Evolutionary conservation across 441 rosid genomes (phyloP).

Genomic region (Bruguiera hainesii): DNA sequence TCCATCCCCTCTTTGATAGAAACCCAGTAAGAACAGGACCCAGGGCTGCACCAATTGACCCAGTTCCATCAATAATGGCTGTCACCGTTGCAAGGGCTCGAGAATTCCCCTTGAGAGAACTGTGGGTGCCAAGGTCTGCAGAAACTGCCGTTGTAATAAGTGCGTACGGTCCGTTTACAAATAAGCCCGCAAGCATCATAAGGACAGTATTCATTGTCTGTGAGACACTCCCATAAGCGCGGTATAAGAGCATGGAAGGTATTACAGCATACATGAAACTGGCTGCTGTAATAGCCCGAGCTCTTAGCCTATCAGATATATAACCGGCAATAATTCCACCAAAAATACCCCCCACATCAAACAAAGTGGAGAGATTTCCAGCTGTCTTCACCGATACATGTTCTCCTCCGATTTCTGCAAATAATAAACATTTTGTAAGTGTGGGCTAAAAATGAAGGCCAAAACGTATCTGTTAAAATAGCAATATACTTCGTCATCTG

Average conservation of each 20-base stretch:
- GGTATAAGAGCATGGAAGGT: constrained; percentile 69
- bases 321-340: constrained; percentile 92
- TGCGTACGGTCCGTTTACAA: constrained; percentile 87
- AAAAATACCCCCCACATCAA: constrained; percentile 78
- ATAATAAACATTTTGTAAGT: constrained; percentile 8
- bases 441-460: too few relatives aligned
- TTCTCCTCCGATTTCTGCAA: constrained; percentile 87
- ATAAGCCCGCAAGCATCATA: constrained; percentile 86
- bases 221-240: constrained; percentile 63
- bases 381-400: constrained; percentile 85
- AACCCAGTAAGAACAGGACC: constrained; percentile 91
- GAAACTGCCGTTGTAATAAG: constrained; percentile 89
- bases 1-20: constrained; percentile 70
- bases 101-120: constrained; percentile 77
- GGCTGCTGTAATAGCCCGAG: constrained; percentile 81
- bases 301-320: constrained; percentile 75
- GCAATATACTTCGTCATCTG: background rate
- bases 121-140: constrained; percentile 88
- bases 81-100: constrained; percentile 95
- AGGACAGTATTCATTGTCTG: constrained; percentile 54
- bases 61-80: constrained; percentile 93
- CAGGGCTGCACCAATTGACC: constrained; percentile 89
- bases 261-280: constrained; percentile 74
- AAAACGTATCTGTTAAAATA: background rate
- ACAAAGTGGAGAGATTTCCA: constrained; percentile 83